Base-by-base conservation (phyloP, 2,329 filamentous ascomycete genomes). In the Aspergillus quadricinctus region DNA sequence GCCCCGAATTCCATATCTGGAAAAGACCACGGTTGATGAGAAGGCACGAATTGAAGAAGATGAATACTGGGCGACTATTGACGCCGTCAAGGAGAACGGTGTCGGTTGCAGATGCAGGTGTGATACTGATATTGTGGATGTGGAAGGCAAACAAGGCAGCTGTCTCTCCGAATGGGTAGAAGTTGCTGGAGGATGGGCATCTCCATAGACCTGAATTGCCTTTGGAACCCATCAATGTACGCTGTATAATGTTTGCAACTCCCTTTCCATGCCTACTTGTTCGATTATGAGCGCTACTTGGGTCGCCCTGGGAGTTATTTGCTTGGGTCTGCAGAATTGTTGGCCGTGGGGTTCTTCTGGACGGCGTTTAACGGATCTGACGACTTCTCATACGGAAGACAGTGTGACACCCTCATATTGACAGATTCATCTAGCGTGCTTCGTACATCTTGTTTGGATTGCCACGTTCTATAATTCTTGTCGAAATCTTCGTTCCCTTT, bases 81-180 rank as follows among this genome's bases (percentile, higher is more conserved):
- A 99, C 71, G 78, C 87, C 6, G 88, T 88, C 64, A 92, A 94
- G 78, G 92, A 97, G 77, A 97, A 97, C 66, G 94, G 94, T 40
- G 92, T 99, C 8, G 94, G 94, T 40, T 99, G 94, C 78, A 87
- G 94, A 68, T 99, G 94, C 80, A 88, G 89, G 71, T 99, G 94
- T 75, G 94, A 99, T 70, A 97, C 92, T 3, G 94, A 99, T 71
- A 95, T 97, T 70, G 90, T 93, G 52, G 94, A 99, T 70, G 92
- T 99, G 27, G 94, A 99, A 78, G 92, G 92, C 74, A 99, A 97
- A 76, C 90, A 96, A 72, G 94, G 94, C 59, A 96, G 91, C 64
- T 99, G 94, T 77, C 80, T 97, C 55, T 84, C 90, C 9, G 92
- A 99, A 76, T 99, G 94, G 94, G 94, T 99, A 14, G 91, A 97